Evolutionary conservation across 768 basidiomycete species (phyloP), one percentile per base, ranked within the genome.

Genomic region (Mycena polygramma): DNA sequence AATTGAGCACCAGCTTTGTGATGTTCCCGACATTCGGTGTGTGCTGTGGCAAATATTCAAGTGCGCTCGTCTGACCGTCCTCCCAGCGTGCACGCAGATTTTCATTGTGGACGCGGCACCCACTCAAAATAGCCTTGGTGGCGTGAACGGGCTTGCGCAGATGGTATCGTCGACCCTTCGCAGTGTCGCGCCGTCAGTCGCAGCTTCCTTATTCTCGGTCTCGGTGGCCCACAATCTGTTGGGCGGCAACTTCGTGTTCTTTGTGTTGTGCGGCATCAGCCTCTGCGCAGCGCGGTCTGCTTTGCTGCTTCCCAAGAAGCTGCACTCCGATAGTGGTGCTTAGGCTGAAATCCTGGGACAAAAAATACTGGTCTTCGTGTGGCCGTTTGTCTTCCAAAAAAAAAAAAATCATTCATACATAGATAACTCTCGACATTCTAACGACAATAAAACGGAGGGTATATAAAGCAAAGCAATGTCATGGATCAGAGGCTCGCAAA

Each of bases 121-220:
- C 0, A 66, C 73, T 9, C 70, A 63, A 24, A 68, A 68, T 24
- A 65, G 75, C 19, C 69, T 80, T 6, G 78, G 79, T 4, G 75
- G 76, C 15, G 76, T 76, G 19, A 78, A 78, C 58, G 80, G 78
- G 13, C 53, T 81, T 9, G 77, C 75, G 2, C 80, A 81, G 63
- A 80, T 77, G 66, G 64, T 75, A 1, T 58, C 67, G 10, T 73
- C 76, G 6, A 66, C 60, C 20, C 72, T 73, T 53, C 71, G 77
- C 30, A 75, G 73, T 20, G 15, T 79, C 43, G 75, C 75, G 15
- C 79, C 78, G 2, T 70, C 68, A 8, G 41, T 72, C 5, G 69
- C 75, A 10, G 68, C 77, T 8, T 76, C 79, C 14, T 49, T 80
- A 9, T 80, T 79, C 43, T 65, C 78, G 17, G 53, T 72, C 8